Conservation (phyloP, 306 rosid species). For the Casuarina glauca region DNA sequence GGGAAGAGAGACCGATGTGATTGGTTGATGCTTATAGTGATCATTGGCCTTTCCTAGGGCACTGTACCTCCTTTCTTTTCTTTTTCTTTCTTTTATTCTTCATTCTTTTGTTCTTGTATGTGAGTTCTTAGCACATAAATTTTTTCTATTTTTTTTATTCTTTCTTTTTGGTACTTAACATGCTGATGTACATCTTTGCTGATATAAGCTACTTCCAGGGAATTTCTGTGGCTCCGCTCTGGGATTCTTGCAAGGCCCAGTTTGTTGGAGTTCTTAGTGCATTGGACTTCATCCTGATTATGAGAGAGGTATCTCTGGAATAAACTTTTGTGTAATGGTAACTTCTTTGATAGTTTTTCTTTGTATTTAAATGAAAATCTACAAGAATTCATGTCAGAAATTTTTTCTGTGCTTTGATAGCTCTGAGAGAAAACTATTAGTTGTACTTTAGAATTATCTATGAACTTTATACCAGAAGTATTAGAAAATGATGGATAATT, state of each 20-base stretch:
- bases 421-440: not conserved
- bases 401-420: not conserved
- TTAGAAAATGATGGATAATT: not conserved
- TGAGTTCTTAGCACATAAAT: not conserved
- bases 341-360: constrained; percentile 22
- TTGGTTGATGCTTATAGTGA: not conserved
- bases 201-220: constrained; percentile 55
- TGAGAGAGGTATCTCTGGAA: constrained; percentile 70
- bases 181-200: constrained; percentile 29
- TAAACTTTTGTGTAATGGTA: constrained; percentile 29
- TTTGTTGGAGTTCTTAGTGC: constrained; percentile 79
- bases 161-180: not conserved
- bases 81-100: not conserved
- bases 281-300: constrained; percentile 74
- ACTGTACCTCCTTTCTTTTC: not conserved
- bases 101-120: not conserved
- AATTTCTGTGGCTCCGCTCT: constrained; percentile 69
- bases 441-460: not conserved
- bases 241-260: constrained; percentile 61
- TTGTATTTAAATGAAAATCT: not conserved
- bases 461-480: not conserved
- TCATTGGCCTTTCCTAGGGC: not conserved
- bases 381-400: constrained; percentile 3
- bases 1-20: not conserved
- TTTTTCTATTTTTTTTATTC: not conserved